A percentile compares a stretch with the other conserved stretches of the same genome.
Conservation (phyloP, 306 rosid species). For the Prosopis cineraria region DNA sequence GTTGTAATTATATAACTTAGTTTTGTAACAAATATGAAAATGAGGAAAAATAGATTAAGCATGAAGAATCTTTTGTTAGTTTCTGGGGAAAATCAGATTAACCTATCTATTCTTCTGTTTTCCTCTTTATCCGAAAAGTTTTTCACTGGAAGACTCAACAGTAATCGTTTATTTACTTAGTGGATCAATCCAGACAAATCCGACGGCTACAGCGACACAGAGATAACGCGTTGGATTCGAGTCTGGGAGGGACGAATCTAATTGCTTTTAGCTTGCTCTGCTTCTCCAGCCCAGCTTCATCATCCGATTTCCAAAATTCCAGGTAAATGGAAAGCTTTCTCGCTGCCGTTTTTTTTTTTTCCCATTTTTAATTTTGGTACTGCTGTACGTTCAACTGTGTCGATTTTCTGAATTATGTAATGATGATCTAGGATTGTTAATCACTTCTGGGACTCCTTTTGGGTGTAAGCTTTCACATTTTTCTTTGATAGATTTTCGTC, state of each 20-base stretch:
- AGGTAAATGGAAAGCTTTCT: neutral
- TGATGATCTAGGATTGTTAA: neutral
- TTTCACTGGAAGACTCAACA: neutral
- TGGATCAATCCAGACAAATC: neutral
- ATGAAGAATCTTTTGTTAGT: too few species aligned
- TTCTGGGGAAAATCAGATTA: too few species aligned
- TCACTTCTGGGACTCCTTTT: neutral
- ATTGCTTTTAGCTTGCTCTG: neutral
- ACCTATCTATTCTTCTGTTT: too few species aligned
- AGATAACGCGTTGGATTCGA: constrained; percentile 8
- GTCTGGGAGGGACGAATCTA: neutral
- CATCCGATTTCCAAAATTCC: neutral
- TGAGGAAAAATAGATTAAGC: too few species aligned
- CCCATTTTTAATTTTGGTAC: neutral
- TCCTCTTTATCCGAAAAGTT: too few species aligned
- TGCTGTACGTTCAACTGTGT: neutral
- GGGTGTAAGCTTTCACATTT: neutral
- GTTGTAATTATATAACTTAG: neutral
- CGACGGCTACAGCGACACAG: neutral
- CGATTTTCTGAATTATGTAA: neutral
- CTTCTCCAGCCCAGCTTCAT: neutral
- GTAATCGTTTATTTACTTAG: neutral
- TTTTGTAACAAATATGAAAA: too few species aligned
- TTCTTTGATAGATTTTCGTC: neutral
- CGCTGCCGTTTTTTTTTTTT: neutral